phyloP scores from a whole-genome alignment of 306 rosid genomes.

The Dalbergia cochinchinensis region DNA sequence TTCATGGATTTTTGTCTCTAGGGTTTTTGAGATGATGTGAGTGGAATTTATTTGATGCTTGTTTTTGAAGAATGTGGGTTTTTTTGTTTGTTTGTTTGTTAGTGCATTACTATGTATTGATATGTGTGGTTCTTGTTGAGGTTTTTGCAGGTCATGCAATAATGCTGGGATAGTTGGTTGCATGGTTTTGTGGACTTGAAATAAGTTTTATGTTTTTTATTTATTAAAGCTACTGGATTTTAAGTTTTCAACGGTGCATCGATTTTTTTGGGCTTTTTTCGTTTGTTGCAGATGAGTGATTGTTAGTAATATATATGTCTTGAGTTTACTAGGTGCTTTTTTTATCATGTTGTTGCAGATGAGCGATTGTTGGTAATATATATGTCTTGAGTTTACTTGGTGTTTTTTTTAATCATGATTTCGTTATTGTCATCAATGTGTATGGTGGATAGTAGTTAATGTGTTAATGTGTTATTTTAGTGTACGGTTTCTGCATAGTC shows the following conservation, averaged over 20 bases:
- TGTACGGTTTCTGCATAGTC: neutral
- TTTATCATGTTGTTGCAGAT: neutral
- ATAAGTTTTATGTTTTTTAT: neutral
- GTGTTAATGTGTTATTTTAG: neutral
- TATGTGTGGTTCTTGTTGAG: neutral
- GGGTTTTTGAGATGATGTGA: neutral
- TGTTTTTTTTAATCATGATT: neutral
- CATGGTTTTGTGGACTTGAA: neutral
- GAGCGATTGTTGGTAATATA: neutral
- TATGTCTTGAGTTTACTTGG: neutral
- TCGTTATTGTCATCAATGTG: neutral
- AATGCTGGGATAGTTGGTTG: neutral
- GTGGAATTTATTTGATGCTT: neutral
- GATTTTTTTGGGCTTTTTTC: neutral
- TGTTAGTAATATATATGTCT: too few species aligned
- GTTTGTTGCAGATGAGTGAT: neutral
- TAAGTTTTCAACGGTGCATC: neutral
- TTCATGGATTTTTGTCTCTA: neutral
- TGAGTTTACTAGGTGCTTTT: neutral
- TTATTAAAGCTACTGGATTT: neutral
- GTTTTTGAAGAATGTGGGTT: neutral
- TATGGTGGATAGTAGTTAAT: neutral
- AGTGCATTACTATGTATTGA: neutral
- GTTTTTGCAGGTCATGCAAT: neutral
- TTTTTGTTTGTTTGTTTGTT: neutral